A percentile compares a stretch with the other conserved stretches of the same genome.
These are phyloP conservation scores for Onygenales sp. DNA, from an alignment of 2,329 filamentous ascomycete species.

Conservation along the genomic window DNA sequence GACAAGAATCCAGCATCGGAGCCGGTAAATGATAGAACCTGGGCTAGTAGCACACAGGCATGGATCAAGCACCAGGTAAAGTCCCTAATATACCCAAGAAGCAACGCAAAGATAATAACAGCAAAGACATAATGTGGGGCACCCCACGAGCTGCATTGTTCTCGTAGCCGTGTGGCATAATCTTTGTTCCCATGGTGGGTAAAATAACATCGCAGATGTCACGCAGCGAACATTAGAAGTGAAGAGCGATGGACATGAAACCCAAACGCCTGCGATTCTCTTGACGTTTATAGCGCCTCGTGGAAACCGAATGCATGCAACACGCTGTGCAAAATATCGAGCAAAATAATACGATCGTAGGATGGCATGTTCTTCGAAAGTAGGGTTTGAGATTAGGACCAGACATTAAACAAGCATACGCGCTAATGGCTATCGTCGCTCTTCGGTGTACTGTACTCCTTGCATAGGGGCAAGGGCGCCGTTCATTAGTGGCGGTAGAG, in stretches of 20 bases:
- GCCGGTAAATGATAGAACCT: no score
- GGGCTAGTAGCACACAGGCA: not conserved
- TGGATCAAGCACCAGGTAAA: not conserved
- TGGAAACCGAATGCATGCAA: not conserved
- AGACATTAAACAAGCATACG: not conserved
- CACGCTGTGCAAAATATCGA: not conserved
- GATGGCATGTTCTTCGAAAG: not conserved
- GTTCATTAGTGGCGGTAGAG: constrained; percentile 39
- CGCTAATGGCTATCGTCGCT: constrained; percentile 28
- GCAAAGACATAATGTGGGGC: not conserved
- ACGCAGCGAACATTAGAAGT: not conserved
- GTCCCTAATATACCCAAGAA: not conserved
- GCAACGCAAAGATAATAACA: not conserved
- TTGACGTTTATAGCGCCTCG: not conserved
- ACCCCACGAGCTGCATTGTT: not conserved
- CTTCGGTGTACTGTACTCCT: constrained; percentile 42
- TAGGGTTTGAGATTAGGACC: not conserved
- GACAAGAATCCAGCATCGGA: no score
- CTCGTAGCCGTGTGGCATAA: not conserved
- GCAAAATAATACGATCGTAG: not conserved
- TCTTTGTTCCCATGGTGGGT: not conserved
- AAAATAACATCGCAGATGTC: not conserved
- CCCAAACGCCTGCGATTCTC: not conserved
- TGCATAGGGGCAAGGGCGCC: constrained; percentile 38
- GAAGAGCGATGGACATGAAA: not conserved